Percentiles rank a stretch among this genome's conserved stretches.
phyloP scores from a whole-genome alignment of 805 yeast species.

The Starmera caribaea region DNA sequence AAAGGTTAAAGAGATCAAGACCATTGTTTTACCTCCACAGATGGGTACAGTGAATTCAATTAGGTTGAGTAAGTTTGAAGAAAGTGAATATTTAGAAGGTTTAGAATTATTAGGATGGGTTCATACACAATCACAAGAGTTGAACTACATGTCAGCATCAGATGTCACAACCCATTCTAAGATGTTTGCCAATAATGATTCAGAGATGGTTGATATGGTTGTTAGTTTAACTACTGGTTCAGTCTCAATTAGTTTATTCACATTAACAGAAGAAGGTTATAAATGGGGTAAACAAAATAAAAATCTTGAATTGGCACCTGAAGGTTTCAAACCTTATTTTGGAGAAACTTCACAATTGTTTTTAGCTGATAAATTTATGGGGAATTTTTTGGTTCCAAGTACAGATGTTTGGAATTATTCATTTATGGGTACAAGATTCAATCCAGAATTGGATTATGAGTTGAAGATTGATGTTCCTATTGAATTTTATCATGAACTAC shows the following conservation, averaged over 20 bases:
- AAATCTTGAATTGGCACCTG: constrained; percentile 45
- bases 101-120: constrained; percentile 87
- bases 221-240: constrained; percentile 80
- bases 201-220: constrained; percentile 43
- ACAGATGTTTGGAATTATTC: constrained; percentile 85
- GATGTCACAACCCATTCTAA: constrained; percentile 56
- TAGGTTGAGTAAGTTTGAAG: constrained; percentile 24
- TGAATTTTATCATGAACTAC: constrained; percentile 75
- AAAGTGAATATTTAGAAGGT: constrained; percentile 46
- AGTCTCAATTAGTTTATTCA: constrained; percentile 61
- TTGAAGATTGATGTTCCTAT: constrained; percentile 73
- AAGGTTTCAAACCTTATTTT: constrained; percentile 55
- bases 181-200: constrained; percentile 24
- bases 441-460: constrained; percentile 44
- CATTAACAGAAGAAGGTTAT: constrained; percentile 53
- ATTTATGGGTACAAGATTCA: constrained; percentile 82
- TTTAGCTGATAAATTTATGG: constrained; percentile 65
- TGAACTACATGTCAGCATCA: constrained; percentile 50
- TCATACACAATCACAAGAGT: constrained; percentile 74
- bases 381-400: constrained; percentile 80
- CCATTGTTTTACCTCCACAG: constrained; percentile 80
- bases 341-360: constrained; percentile 58
- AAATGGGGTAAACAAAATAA: constrained; percentile 67
- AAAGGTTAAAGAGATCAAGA: constrained; percentile 67
- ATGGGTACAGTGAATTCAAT: constrained; percentile 62